phyloP scores from a whole-genome alignment of 768 basidiomycete genomes.

The Psilocybe subaeruginosa region DNA sequence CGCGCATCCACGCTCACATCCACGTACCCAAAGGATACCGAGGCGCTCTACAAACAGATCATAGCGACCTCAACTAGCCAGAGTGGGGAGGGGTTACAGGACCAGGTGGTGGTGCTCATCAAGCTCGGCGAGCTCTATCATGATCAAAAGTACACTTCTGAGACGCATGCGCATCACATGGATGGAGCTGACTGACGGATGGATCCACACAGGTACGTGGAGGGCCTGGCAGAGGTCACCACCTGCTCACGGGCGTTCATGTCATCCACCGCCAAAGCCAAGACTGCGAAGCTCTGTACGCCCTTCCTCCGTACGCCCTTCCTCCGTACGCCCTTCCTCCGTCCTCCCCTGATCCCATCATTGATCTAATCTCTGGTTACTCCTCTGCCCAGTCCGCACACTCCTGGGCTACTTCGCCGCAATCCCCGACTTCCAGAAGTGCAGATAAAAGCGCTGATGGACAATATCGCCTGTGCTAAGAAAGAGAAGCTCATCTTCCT shows the following conservation, averaged over 20 bases:
- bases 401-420: no score
- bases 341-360: background rate
- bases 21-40: slow-evolving; percentile 62
- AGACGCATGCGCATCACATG: no score
- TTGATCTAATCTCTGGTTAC: no score
- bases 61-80: slow-evolving; percentile 46
- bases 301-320: slow-evolving; percentile 53
- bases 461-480: no score
- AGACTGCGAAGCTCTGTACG: slow-evolving; percentile 52
- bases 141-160: no score
- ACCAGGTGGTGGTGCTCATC: slow-evolving; percentile 85
- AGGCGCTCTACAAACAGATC: slow-evolving; percentile 75
- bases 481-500: no score
- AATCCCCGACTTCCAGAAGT: no score
- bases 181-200: slow-evolving; percentile 38
- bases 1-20: no score
- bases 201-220: slow-evolving; percentile 87
- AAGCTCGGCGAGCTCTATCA: slow-evolving; percentile 61
- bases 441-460: no score
- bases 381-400: no score
- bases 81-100: slow-evolving; percentile 62
- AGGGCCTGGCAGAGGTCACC: slow-evolving; percentile 85
- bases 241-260: slow-evolving; percentile 32
- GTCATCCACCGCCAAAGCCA: no score
- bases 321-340: slow-evolving; percentile 41